Evolutionary conservation across 2,329 filamentous ascomycete genomes (phyloP).

Genomic region (Aspergillus chevalieri): DNA sequence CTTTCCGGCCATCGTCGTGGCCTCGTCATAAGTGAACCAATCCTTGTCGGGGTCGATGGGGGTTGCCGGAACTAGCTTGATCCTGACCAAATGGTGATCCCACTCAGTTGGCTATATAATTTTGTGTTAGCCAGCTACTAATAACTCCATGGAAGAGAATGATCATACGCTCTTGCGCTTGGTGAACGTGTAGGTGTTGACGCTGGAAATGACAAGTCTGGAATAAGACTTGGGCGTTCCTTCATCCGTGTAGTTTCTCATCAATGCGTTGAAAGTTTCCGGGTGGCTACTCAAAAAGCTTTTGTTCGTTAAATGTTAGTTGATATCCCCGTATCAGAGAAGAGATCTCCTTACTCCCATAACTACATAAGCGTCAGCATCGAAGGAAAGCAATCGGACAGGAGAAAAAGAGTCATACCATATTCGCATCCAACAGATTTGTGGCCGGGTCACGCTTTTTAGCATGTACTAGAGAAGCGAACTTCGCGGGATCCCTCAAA

Average conservation of each 20-base stretch:
- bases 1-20: background rate
- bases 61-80: background rate
- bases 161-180: too few relatives aligned
- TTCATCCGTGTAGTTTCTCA: slow-evolving; percentile 6
- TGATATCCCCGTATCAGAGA: background rate
- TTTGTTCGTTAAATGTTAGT: too few relatives aligned
- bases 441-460: slow-evolving; percentile 5
- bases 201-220: background rate
- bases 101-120: background rate
- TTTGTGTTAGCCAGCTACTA: too few relatives aligned
- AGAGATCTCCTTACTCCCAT: slow-evolving; percentile 1
- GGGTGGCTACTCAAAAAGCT: slow-evolving; percentile 7
- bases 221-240: slow-evolving; percentile 3
- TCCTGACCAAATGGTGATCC: background rate
- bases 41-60: background rate
- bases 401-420: slow-evolving; percentile 1
- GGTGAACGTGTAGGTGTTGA: background rate
- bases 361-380: background rate
- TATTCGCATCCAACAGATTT: slow-evolving; percentile 7
- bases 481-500: slow-evolving; percentile 8
- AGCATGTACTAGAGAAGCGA: slow-evolving; percentile 5
- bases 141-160: too few relatives aligned
- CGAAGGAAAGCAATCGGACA: background rate
- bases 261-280: slow-evolving; percentile 7
- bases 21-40: background rate